A percentile compares a stretch with the other conserved stretches of the same genome.
phyloP scores from a whole-genome alignment of 192 early-diverging fungal genomes.

The Backusella sp. region DNA sequence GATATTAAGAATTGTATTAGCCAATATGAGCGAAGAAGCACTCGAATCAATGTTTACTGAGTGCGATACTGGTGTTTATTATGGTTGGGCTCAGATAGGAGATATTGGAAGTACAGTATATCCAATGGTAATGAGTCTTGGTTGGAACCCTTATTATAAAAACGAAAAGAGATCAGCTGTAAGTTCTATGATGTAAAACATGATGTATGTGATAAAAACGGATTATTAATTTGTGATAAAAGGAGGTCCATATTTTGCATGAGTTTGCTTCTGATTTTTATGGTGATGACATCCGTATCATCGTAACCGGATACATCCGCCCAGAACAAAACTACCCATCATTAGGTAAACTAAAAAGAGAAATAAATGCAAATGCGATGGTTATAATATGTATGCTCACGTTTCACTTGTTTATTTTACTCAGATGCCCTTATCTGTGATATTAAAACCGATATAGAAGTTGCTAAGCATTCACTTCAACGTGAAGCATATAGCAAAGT shows the following conservation, averaged over 20 bases:
- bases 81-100: conserved; percentile 87
- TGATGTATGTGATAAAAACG: neutral
- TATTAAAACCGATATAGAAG: conserved; percentile 87
- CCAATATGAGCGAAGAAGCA: conserved; percentile 81
- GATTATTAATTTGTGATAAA: neutral
- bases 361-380: neutral
- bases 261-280: conserved; percentile 90
- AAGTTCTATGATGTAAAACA: conserved; percentile 23
- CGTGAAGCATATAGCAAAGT: conserved; percentile 57
- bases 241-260: conserved; percentile 97
- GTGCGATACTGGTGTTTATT: conserved; percentile 88
- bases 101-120: conserved; percentile 53
- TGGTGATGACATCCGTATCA: conserved; percentile 77
- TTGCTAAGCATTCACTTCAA: conserved; percentile 66
- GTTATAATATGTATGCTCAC: neutral
- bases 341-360: conserved; percentile 54
- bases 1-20: conserved; percentile 40
- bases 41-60: conserved; percentile 63
- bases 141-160: conserved; percentile 99
- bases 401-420: neutral
- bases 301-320: conserved; percentile 87
- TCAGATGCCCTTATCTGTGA: conserved; percentile 86
- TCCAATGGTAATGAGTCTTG: conserved; percentile 99
- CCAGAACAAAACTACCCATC: conserved; percentile 87
- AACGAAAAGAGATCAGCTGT: conserved; percentile 93